Base-by-base conservation (phyloP, 2,329 filamentous ascomycete species). In the Nemania bipapillata region DNA sequence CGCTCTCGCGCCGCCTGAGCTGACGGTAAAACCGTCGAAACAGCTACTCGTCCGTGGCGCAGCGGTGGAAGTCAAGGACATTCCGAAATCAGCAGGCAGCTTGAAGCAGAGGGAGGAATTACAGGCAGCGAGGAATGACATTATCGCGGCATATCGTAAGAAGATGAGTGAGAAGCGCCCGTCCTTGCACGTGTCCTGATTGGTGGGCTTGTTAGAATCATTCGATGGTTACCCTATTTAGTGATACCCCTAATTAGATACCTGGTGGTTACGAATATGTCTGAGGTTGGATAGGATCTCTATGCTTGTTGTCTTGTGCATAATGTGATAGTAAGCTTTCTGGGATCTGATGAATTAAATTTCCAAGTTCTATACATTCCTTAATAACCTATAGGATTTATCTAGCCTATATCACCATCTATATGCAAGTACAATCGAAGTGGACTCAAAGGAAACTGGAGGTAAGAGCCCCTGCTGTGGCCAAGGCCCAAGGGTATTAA, bases 121-220 rank as follows among this genome's bases (percentile, higher is more conserved):
- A 66, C 89, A 90, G n/a, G 86, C 83, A 57, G 88, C 91, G 73
- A 85, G 92, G 71, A 85, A 85, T 77, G 88, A 86, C 63, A 89
- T 94, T n/a, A 89, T 95, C 65, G 90, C 92, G 72, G 85, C 87
- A 50, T 95, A 95, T 78, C 83, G 92, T 69, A 86, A 86, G 72
- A 83, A 92, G 82, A 93, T 93, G 89, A 85, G 84, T 42, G 83
- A 83, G 40, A 79, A 78, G 64, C 72, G 75, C 17, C 74, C 76
- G 24, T 72, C 72, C 20, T 58, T 74, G 30, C 74, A 69, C 8
- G 66, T 65, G 35, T 57, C 63, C 42, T 75, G 40, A 73, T 52
- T 22, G 17, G 49, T 40, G 15, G 17, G 12, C 7, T 32, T 8
- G 24, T 54, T 24, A 30, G 30, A 37, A 42, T 59, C 22, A 20